Percentiles rank a stretch among this genome's conserved stretches.
These are phyloP conservation scores for Teratosphaeria pseudoeucalypti DNA, from an alignment of 2,329 filamentous ascomycete species.

Conservation along the genomic window DNA sequence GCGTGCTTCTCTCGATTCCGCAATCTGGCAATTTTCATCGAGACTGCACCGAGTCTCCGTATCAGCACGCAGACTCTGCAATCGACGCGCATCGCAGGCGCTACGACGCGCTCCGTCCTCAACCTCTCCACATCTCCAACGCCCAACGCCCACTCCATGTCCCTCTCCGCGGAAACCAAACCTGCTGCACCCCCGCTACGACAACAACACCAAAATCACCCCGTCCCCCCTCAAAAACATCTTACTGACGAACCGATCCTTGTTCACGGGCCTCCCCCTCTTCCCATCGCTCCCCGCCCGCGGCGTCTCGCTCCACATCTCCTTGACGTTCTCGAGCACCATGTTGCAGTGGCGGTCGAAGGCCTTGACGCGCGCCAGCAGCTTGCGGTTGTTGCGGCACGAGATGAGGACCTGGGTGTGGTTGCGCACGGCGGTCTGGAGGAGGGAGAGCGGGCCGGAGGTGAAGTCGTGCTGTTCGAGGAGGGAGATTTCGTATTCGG, in stretches of 20 bases:
- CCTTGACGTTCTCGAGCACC: slow-evolving; percentile 93
- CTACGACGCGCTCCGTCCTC: not conserved
- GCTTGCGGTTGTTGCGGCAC: slow-evolving; percentile 95
- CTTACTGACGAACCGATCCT: slow-evolving; percentile 97
- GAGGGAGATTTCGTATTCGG: slow-evolving; percentile 83
- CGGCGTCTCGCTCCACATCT: slow-evolving; percentile 99
- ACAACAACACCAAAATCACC: slow-evolving; percentile 72
- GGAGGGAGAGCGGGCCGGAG: slow-evolving; percentile 75
- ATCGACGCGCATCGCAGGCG: not conserved
- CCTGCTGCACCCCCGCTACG: not conserved
- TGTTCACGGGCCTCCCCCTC: slow-evolving; percentile 85
- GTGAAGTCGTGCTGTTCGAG: slow-evolving; percentile 72
- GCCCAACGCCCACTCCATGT: not conserved
- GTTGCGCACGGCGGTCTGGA: slow-evolving; percentile 89
- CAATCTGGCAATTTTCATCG: not conserved
- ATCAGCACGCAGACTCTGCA: not conserved
- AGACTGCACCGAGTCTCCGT: not conserved
- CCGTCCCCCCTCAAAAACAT: slow-evolving; percentile 88
- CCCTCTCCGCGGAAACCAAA: not conserved
- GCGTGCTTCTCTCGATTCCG: no score
- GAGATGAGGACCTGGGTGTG: slow-evolving; percentile 96
- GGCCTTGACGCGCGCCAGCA: slow-evolving; percentile 92
- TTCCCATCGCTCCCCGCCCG: slow-evolving; percentile 64
- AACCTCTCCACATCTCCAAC: not conserved
- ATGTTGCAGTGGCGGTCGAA: slow-evolving; percentile 99